phyloP scores from a whole-genome alignment of 192 early-diverging fungal species.

The Phycomyces nitens region DNA sequence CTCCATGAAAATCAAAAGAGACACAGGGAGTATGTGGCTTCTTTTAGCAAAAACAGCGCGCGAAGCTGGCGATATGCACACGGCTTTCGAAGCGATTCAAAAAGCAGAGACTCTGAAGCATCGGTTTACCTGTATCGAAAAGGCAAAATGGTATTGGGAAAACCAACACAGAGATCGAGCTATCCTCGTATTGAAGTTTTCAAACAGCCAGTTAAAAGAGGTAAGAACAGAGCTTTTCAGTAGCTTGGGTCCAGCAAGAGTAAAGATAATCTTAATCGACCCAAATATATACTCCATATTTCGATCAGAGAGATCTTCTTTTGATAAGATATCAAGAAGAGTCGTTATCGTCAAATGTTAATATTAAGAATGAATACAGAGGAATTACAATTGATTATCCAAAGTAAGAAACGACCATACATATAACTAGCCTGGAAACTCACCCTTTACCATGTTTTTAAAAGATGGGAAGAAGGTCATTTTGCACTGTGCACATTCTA shows the following conservation, averaged over 20 bases:
- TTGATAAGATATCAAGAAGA: too few species aligned
- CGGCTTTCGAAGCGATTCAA: neutral
- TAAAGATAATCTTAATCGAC: neutral
- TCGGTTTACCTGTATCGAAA: neutral
- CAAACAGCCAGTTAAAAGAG: neutral
- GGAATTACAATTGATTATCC: too few species aligned
- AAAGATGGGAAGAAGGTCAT: conserved; percentile 66
- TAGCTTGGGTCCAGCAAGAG: neutral
- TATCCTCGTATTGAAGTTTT: neutral
- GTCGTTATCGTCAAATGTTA: too few species aligned
- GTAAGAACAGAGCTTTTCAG: neutral
- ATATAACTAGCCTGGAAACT: too few species aligned
- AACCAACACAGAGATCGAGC: neutral
- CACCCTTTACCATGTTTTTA: neutral
- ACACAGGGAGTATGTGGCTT: neutral
- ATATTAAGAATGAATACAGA: too few species aligned
- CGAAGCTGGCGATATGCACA: neutral
- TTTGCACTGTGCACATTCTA: conserved; percentile 63
- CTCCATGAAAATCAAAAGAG: neutral
- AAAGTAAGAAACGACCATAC: too few species aligned
- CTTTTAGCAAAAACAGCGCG: conserved; percentile 3
- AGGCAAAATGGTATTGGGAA: conserved; percentile 4
- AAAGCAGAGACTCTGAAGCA: neutral
- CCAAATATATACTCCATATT: neutral
- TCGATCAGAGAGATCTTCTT: neutral